phyloP scores from a whole-genome alignment of 2,329 filamentous ascomycete species.

The Ramularia collo-cygni region DNA sequence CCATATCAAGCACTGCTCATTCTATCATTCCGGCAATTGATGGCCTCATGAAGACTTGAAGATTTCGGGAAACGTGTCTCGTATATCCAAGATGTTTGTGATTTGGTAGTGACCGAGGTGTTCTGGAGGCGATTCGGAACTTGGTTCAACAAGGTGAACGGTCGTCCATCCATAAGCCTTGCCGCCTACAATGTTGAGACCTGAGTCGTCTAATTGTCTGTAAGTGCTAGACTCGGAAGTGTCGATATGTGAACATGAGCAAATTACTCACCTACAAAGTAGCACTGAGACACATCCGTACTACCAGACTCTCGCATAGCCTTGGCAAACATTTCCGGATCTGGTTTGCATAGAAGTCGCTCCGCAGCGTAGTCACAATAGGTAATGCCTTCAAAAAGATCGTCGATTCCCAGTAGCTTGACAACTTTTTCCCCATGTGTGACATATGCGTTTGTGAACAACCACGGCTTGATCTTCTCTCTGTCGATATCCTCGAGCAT shows the following conservation, averaged over 20 bases:
- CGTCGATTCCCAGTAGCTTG: conserved; percentile 70
- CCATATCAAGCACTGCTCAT: no score
- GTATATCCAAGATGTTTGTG: conserved; percentile 66
- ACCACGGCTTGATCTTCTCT: conserved; percentile 79
- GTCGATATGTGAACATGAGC: no score
- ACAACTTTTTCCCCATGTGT: conserved; percentile 81
- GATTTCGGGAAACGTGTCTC: conserved; percentile 70
- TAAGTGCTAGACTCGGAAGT: not conserved
- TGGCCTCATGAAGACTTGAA: conserved; percentile 55
- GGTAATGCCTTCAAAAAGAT: conserved; percentile 89
- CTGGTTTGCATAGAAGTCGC: conserved; percentile 80
- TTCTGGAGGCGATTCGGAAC: conserved; percentile 53
- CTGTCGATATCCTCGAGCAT: conserved; percentile 77
- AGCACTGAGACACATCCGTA: conserved; percentile 64
- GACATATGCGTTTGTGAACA: conserved; percentile 93
- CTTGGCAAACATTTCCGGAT: conserved; percentile 74
- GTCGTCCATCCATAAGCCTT: conserved; percentile 78
- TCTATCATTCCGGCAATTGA: no score
- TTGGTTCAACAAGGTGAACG: conserved; percentile 77
- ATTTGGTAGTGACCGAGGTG: conserved; percentile 66
- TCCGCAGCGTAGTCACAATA: conserved; percentile 79
- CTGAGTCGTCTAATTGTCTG: conserved; percentile 66
- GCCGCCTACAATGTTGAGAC: conserved; percentile 70
- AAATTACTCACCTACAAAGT: conserved; percentile 71
- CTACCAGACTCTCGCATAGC: conserved; percentile 80